Percentiles rank a stretch among this genome's conserved stretches.
Conservation (phyloP, 768 basidiomycete species). For the Cantharellus anzutake region DNA sequence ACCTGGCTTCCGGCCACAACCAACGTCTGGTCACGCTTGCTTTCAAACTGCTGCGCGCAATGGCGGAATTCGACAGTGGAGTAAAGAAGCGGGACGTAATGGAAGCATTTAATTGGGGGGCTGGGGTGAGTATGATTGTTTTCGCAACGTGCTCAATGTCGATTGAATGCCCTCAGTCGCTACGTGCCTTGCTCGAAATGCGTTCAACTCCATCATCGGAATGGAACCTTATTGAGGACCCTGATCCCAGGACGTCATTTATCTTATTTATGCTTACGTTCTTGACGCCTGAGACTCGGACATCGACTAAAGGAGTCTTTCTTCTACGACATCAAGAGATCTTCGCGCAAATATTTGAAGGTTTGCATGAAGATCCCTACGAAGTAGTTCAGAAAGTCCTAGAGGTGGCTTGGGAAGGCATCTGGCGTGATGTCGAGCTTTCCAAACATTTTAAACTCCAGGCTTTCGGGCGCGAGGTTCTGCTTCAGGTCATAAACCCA, state of each 20-base stretch:
- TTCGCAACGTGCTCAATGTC: neutral
- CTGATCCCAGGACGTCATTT: constrained; percentile 68
- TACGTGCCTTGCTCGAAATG: constrained; percentile 52
- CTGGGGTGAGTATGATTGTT: constrained; percentile 30
- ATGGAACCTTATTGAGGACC: constrained; percentile 5
- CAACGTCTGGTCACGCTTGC: constrained; percentile 48
- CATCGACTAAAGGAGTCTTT: constrained; percentile 40
- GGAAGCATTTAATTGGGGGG: constrained; percentile 62
- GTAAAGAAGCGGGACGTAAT: constrained; percentile 40
- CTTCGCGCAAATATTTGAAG: constrained; percentile 55
- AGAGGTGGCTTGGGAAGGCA: constrained; percentile 54
- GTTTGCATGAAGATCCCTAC: constrained; percentile 47
- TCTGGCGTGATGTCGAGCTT: constrained; percentile 58
- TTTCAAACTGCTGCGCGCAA: constrained; percentile 39
- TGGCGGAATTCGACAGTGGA: constrained; percentile 48
- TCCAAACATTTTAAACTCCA: constrained; percentile 52
- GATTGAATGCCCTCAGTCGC: constrained; percentile 23
- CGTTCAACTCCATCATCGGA: constrained; percentile 20
- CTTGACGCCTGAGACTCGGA: constrained; percentile 28
- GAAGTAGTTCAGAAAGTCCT: constrained; percentile 40
- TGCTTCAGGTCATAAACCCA: constrained; percentile 34
- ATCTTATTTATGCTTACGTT: constrained; percentile 58
- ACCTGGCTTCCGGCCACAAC: constrained; percentile 40
- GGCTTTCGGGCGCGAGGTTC: constrained; percentile 45
- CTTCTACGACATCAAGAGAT: constrained; percentile 50